Evolutionary conservation across 305 asterid genomes (phyloP).

Genomic region (Fraxinus baroniana): DNA sequence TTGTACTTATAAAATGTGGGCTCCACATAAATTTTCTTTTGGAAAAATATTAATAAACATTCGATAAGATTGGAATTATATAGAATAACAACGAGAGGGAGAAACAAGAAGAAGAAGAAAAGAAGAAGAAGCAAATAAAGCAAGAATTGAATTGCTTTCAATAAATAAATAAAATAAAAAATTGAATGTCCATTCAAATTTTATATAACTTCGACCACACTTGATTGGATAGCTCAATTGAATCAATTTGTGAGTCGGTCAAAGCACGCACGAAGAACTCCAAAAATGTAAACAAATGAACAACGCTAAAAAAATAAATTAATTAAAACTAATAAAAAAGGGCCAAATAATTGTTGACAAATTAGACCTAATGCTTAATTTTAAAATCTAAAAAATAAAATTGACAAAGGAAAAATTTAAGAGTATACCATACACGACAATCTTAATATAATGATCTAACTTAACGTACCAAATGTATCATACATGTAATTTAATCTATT

Average conservation of each 20-base stretch:
- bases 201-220: background rate
- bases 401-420: background rate
- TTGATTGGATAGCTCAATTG: background rate
- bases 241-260: background rate
- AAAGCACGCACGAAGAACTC: background rate
- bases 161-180: no score
- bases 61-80: background rate
- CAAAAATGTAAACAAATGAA: background rate
- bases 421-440: no score
- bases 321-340: no score
- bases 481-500: background rate
- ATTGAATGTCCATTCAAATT: background rate
- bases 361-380: background rate
- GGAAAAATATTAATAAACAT: background rate
- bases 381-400: no score
- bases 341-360: background rate
- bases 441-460: background rate
- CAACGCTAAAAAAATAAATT: background rate
- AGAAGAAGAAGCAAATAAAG: background rate
- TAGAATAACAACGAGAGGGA: background rate
- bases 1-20: slow-evolving; percentile 1
- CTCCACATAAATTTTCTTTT: background rate
- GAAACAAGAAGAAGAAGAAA: no score
- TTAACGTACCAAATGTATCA: background rate
- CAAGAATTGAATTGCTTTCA: background rate